A percentile compares a stretch with the other conserved stretches of the same genome.
phyloP scores from a whole-genome alignment of 2,329 filamentous ascomycete genomes.

The Colletotrichum lindemuthianum region DNA sequence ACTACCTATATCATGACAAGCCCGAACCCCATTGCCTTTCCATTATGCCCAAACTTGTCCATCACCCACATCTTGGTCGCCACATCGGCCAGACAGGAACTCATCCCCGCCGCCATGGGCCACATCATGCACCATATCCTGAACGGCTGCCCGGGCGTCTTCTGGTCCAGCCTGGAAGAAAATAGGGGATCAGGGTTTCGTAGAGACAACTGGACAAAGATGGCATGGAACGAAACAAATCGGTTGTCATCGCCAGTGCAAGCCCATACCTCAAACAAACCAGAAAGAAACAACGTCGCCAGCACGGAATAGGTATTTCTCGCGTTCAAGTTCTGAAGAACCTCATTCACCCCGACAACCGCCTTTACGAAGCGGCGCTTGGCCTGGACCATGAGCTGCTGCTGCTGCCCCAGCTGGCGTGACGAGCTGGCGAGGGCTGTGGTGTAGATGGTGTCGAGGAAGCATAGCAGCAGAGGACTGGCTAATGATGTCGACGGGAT shows the following conservation, averaged over 20 bases:
- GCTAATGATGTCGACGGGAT: background rate
- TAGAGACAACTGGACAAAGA: background rate
- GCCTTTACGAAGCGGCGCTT: slow-evolving; percentile 1
- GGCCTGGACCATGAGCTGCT: slow-evolving; percentile 1
- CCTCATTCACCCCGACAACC: background rate
- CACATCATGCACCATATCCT: slow-evolving; percentile 1
- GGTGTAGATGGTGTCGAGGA: slow-evolving; percentile 4
- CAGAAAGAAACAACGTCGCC: background rate
- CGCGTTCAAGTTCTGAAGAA: background rate
- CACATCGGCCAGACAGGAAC: background rate
- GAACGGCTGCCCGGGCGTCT: background rate
- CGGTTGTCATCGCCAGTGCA: background rate
- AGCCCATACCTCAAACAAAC: slow-evolving; percentile 3
- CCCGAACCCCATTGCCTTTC: background rate
- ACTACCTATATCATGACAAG: background rate
- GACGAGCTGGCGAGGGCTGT: slow-evolving; percentile 4
- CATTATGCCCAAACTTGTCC: background rate
- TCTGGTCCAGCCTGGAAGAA: background rate
- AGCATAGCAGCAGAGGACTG: slow-evolving; percentile 38
- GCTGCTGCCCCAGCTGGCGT: background rate
- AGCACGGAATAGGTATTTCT: background rate
- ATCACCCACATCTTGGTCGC: background rate
- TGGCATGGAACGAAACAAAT: background rate
- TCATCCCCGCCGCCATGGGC: background rate
- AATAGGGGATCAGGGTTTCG: background rate